phyloP scores from a whole-genome alignment of 805 yeast species.

The Saccharomyces jurei region DNA sequence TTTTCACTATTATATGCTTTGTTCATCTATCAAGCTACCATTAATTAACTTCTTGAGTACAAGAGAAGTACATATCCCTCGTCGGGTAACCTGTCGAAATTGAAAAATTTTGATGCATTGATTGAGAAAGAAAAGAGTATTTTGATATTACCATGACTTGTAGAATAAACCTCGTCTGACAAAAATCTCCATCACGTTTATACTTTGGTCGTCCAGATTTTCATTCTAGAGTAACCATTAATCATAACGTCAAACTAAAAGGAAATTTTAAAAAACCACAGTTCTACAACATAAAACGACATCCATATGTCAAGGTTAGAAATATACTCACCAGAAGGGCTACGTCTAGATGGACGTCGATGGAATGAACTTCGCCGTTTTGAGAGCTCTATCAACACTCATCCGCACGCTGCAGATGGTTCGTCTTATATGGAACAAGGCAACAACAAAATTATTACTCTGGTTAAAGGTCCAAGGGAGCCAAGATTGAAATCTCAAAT shows the following conservation, averaged over 20 bases:
- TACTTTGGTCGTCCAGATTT: not conserved
- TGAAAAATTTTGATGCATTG: not conserved
- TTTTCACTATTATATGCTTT: not conserved
- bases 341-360: constrained; percentile 87
- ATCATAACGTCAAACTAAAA: not conserved
- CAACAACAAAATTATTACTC: constrained; percentile 76
- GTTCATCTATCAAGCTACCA: not conserved
- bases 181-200: not conserved
- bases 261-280: not conserved
- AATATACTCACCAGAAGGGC: constrained; percentile 90
- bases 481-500: constrained; percentile 51
- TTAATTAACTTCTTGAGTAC: not conserved
- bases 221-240: not conserved
- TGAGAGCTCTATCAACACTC: constrained; percentile 76
- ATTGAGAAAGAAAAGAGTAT: not conserved
- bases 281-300: not conserved
- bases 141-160: not conserved
- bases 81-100: not conserved
- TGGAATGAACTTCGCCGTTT: constrained; percentile 88
- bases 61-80: not conserved
- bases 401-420: constrained; percentile 82
- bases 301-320: constrained; percentile 57
- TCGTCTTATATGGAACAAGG: constrained; percentile 91
- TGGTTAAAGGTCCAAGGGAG: constrained; percentile 86
- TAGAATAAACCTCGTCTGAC: not conserved